Evolutionary conservation across 331 rosid species (phyloP), one percentile per base, ranked within the genome.

Genomic region (Quercus phellos): DNA sequence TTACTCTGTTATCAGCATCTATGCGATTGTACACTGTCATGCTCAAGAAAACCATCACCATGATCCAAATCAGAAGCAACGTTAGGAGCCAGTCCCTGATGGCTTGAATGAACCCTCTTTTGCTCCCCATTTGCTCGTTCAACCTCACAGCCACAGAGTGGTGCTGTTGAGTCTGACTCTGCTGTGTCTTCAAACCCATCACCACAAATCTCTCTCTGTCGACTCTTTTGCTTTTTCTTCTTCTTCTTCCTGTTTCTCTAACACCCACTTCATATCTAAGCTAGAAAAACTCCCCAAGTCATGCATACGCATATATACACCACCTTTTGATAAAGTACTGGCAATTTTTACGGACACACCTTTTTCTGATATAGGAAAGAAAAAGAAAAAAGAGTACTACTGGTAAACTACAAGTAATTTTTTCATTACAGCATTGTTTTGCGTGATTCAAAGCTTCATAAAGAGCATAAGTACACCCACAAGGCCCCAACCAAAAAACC

Each of bases 1-100:
- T 87, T 27, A 90, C 96, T 73, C 88, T 93, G 78, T 83, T 84
- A 34, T 87, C 94, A 80, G 87, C 97, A 90, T 95, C 99, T 97
- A 93, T 87, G 11, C 64, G 26, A 50, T 24, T 84, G 83, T 85
- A 95, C 84, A 91, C 87, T 50, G 19, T 22, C 78, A 61, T 26
- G 75, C 99, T 72, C 27, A 91, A 13, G 18, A 86, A 34, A n/a
- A 86, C 85, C 96, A 95, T 84, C 18, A 87, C 80, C 76, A 88
- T 43, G 70, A 87, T 75, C 97, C 97, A 95, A 2, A 91, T 80
- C 42, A 91, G 42, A 53, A 95, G 76, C 43, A 89, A 72, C 78
- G 78, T 91, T n/a, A 86, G 91, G 70, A 91, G 85, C 98, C 98
- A 93, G 61, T 85, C 87, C 80, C 99, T 90, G 42, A 88, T 83